Base-by-base conservation (phyloP, 208 protist genomes). In the Tritrichomonas foetus region DNA sequence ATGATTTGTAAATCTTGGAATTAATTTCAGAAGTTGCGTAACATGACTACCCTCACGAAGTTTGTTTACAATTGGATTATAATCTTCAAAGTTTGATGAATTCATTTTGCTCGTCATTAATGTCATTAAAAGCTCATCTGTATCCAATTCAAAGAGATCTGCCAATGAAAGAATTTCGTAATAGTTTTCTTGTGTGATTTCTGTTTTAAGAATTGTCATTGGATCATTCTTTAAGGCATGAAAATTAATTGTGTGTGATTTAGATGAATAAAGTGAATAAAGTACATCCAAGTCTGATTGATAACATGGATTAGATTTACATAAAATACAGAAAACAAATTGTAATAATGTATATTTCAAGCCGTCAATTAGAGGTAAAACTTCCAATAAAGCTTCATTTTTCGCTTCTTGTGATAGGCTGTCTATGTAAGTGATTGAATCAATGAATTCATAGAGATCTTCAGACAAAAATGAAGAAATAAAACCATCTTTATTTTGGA, bases 71-170 rank as follows among this genome's bases (percentile, higher is more conserved):
- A 53, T 39, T 14, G 44, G 78, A 8, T 53, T 57, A 47, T 89
- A 89, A 57, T 89, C 78, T 27, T 89, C 78, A 47, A 89, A 89
- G 9, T 89, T n/a, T 36, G 33, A 20, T 2, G 78, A 89, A 14
- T 53, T 89, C 47, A 89, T 89, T n/a, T 89, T 89, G 27, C 57
- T 53, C 0, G 30, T 53, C 78, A 89, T 89, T n/a, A 89, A 44
- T n/a, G 53, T 8, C 9, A 89, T 14, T 20, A 89, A 44, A 20
- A 89, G 27, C 1, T 49, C 25, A 57, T 89, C 78, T 39, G 25
- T 49, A n/a, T 25, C 30, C 8, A 89, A 39, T 16, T 89, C 57
- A 13, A 89, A 53, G 3, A 47, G 13, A 13, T 89, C 47, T 5
- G 78, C n/a, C 1, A 89, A 53, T 39, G 78, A 47, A 33, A 89